phyloP scores from a whole-genome alignment of 2,329 filamentous ascomycete species.

The Sarocladium strictum region DNA sequence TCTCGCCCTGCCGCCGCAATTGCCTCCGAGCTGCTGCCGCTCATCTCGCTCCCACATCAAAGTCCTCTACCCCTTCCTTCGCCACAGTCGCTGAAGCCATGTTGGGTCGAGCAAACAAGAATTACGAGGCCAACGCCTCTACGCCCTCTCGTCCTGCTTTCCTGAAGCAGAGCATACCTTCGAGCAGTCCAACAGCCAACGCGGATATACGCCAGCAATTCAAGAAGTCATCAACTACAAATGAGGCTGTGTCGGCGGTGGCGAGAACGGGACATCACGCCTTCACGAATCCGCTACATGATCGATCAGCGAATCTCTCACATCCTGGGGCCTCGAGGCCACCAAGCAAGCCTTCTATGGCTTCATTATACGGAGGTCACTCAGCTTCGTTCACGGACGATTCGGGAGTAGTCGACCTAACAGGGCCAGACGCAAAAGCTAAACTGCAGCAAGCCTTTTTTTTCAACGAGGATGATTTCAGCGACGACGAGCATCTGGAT shows the following conservation, averaged over 20 bases:
- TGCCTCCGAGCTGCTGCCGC: constrained; percentile 3
- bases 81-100: constrained; percentile 22
- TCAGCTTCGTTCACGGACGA: constrained; percentile 39
- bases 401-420: constrained; percentile 27
- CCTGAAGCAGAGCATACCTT: constrained; percentile 50
- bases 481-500: constrained; percentile 74
- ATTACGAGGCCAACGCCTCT: constrained; percentile 28
- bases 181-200: constrained; percentile 45
- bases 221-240: constrained; percentile 30
- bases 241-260: constrained; percentile 29
- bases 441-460: constrained; percentile 37
- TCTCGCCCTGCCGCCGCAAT: not conserved
- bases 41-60: not conserved
- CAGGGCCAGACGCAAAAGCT: constrained; percentile 19
- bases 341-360: constrained; percentile 23
- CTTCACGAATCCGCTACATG: constrained; percentile 20
- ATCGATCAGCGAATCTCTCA: constrained; percentile 27
- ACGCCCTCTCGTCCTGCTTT: constrained; percentile 27
- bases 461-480: constrained; percentile 79
- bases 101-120: constrained; percentile 30
- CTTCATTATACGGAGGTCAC: constrained; percentile 34
- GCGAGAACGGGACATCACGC: constrained; percentile 28
- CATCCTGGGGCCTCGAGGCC: constrained; percentile 16
- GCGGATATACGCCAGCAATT: constrained; percentile 46
- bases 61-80: not conserved